Base-by-base conservation (phyloP, 495 filamentous ascomycete genomes). In the Tuber brumale region DNA sequence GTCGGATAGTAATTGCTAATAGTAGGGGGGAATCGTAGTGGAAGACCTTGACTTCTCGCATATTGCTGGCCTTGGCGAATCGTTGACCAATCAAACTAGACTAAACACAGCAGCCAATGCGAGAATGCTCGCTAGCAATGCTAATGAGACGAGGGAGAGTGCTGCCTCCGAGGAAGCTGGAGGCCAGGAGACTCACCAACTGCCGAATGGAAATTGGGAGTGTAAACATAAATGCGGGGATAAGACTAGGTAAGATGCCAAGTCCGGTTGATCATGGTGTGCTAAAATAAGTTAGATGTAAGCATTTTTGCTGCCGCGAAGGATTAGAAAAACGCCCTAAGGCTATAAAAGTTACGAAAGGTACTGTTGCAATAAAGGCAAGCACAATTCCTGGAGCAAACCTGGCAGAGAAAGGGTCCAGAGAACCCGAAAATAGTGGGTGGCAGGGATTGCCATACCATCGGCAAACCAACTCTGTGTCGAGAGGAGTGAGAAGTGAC, bases 251-350 rank as follows among this genome's bases (percentile, higher is more conserved):
- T 88, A 85, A 74, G 48, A 45, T 37, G 7, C 31, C 61, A 16
- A 51, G 21, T 23, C 37, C 69, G 69, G 70, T 14, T 85, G 84
- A 31, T 69, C 31, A 42, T 86, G 82, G 45, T 78, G 72, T 31
- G 87, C 86, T 76, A 84, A 80, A 21, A 8, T 10, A 37, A 43
- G 23, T 23, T 73, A 90, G 89, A 61, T 93, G 91, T 84, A 92
- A 91, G 80, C 95, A 99, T 80, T 84, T 89, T 48, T 99, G 95
- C 80, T 99, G 95, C 82, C 89, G 89, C n/a, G 92, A 97, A 70
- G 95, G 95, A 2, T 81, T 95, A 8, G 91, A 94, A 45, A 96
- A 92, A 74, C 91, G 89, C 45, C 90, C 91, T 10, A 94, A 91
- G 76, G 83, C 85, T 1, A 83, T 84, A n/a, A 87, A 85, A 76